Evolutionary conservation across 2,329 filamentous ascomycete genomes (phyloP).

Genomic region (Pseudogymnoascus sp.): DNA sequence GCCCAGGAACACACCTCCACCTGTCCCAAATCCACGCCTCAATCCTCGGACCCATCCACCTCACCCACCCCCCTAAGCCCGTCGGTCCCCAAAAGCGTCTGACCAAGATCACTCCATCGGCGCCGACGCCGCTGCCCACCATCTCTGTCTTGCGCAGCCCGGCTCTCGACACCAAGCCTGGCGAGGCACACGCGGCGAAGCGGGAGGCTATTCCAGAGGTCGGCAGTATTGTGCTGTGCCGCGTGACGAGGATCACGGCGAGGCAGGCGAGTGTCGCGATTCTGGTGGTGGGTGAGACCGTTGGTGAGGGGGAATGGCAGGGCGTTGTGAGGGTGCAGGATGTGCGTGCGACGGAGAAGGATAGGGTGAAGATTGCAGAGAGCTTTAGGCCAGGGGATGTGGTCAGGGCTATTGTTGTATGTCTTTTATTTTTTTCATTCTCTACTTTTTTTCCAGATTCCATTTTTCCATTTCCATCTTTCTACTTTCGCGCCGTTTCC

Average conservation of each 20-base stretch:
- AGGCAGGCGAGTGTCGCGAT: constrained; percentile 82
- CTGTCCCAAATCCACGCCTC: constrained; percentile 70
- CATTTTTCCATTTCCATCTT: not conserved
- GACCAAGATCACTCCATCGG: constrained; percentile 45
- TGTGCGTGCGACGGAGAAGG: constrained; percentile 90
- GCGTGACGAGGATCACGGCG: constrained; percentile 76
- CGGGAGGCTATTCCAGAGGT: constrained; percentile 75
- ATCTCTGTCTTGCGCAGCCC: constrained; percentile 44
- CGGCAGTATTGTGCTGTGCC: constrained; percentile 69
- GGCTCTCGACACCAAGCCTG: constrained; percentile 21
- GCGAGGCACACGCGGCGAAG: constrained; percentile 23
- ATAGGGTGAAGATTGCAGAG: constrained; percentile 84
- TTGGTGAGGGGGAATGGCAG: constrained; percentile 72
- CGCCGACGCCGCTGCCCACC: constrained; percentile 38
- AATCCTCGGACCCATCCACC: constrained; percentile 62
- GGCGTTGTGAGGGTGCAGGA: constrained; percentile 83
- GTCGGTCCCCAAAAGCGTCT: constrained; percentile 47
- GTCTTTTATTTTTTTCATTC: constrained; percentile 1
- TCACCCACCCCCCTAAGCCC: constrained; percentile 35
- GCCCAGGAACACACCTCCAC: constrained; percentile 77
- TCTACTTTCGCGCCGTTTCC: not conserved
- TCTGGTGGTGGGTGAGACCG: constrained; percentile 66
- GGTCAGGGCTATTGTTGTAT: constrained; percentile 72
- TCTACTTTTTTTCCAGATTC: constrained; percentile 10
- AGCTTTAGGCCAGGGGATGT: constrained; percentile 90